Conservation (phyloP, 805 yeast genomes). For the Debaryomyces prosopidis region DNA sequence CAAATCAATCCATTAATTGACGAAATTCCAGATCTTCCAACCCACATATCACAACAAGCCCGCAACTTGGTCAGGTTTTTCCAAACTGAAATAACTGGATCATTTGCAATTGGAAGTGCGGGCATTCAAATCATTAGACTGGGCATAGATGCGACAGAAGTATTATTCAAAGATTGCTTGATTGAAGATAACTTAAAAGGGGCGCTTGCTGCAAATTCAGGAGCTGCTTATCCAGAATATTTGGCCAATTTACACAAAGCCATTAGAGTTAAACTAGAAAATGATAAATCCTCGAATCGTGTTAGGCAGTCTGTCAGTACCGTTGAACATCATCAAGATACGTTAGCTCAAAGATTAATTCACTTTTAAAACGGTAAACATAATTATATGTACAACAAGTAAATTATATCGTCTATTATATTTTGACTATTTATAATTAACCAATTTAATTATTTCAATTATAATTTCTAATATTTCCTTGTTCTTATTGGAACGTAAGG, state of each 20-base stretch:
- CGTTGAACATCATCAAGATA: constrained; percentile 27
- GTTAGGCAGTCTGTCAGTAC: constrained; percentile 27
- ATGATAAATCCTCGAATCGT: constrained; percentile 36
- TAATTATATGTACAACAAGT: neutral
- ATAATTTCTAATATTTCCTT: constrained; percentile 12
- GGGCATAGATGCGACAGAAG: constrained; percentile 60
- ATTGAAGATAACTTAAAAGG: constrained; percentile 67
- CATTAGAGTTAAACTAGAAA: constrained; percentile 53
- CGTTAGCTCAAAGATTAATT: constrained; percentile 40
- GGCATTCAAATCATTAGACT: constrained; percentile 64
- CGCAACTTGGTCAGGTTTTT: constrained; percentile 61
- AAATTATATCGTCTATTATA: neutral
- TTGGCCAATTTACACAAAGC: constrained; percentile 66
- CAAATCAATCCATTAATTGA: constrained; percentile 51
- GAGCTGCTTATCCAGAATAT: constrained; percentile 64
- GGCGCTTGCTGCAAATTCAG: constrained; percentile 36
- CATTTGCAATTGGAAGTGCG: constrained; percentile 24
- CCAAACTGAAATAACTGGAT: constrained; percentile 32
- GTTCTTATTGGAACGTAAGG: constrained; percentile 5
- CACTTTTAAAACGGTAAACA: constrained; percentile 33
- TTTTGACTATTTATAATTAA: constrained; percentile 1
- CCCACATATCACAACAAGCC: constrained; percentile 68
- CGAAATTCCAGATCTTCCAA: constrained; percentile 68
- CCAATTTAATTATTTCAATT: constrained; percentile 14
- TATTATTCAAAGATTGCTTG: constrained; percentile 53